A percentile compares a stretch with the other conserved stretches of the same genome.
Evolutionary conservation across 305 asterid genomes (phyloP).

Genomic region (Fraxinus sp.): DNA sequence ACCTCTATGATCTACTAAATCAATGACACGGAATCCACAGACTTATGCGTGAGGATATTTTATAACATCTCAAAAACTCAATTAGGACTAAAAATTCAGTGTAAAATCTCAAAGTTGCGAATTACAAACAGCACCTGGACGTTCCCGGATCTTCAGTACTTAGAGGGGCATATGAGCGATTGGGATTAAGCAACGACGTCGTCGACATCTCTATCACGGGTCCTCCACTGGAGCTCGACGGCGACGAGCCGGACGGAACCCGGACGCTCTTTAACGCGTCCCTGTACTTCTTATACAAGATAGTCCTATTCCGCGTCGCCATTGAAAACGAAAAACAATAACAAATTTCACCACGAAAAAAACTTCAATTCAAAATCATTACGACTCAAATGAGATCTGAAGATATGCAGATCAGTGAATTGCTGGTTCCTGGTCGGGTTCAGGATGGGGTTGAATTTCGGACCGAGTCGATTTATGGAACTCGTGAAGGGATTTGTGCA

Average conservation of each 20-base stretch:
- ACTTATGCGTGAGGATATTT: neutral
- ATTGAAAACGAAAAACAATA: conserved; percentile 35
- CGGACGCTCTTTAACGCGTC: conserved; percentile 94
- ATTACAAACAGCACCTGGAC: conserved; percentile 51
- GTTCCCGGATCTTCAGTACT: conserved; percentile 95
- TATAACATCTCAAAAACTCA: neutral
- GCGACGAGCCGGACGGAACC: conserved; percentile 58
- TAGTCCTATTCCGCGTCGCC: conserved; percentile 94
- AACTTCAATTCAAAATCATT: conserved; percentile 4
- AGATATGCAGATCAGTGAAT: neutral
- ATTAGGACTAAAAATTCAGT: neutral
- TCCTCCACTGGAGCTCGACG: conserved; percentile 68
- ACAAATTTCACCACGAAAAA: conserved; percentile 5
- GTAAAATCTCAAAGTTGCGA: neutral
- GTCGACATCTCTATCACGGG: conserved; percentile 91
- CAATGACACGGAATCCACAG: neutral
- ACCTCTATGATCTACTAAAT: neutral
- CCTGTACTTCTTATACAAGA: conserved; percentile 75
- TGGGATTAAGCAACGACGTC: conserved; percentile 75
- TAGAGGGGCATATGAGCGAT: conserved; percentile 75
- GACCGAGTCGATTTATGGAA: neutral
- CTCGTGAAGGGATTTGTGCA: neutral
- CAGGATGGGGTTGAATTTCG: neutral
- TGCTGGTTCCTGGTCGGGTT: neutral
- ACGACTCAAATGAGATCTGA: neutral